These are phyloP conservation scores for Fusarium lateritium DNA, from an alignment of 2,329 filamentous ascomycete genomes.

Conservation along the genomic window DNA sequence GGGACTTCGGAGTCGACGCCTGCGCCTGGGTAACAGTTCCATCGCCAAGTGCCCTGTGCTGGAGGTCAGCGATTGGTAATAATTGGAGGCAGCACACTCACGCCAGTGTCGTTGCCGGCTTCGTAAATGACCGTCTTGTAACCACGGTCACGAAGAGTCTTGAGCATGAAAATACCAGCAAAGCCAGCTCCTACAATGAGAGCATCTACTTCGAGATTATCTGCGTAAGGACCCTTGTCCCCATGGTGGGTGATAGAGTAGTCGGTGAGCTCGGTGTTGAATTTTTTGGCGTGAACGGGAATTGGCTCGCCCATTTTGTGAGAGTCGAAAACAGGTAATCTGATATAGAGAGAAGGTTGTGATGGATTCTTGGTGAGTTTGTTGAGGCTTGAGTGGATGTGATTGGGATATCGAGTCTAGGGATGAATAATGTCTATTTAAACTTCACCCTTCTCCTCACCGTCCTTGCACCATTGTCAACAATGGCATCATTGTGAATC, in stretches of 20 bases:
- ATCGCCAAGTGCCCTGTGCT: constrained; percentile 58
- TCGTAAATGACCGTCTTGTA: constrained; percentile 66
- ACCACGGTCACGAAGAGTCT: constrained; percentile 66
- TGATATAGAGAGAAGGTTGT: neutral
- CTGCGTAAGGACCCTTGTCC: constrained; percentile 58
- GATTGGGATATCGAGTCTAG: neutral
- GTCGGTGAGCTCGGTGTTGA: constrained; percentile 59
- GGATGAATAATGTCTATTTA: constrained; percentile 17
- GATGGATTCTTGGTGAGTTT: neutral
- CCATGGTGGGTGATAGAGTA: constrained; percentile 52
- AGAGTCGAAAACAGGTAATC: neutral
- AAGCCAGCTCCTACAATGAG: constrained; percentile 64
- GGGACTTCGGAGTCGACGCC: constrained; percentile 68
- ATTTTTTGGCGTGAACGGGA: constrained; percentile 52
- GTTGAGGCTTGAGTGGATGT: neutral
- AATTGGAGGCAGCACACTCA: neutral
- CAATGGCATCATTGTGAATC: neutral
- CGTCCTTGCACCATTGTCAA: neutral
- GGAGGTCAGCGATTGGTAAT: neutral
- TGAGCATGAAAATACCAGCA: constrained; percentile 66
- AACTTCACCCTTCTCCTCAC: neutral
- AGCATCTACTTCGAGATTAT: constrained; percentile 61
- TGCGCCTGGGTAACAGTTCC: constrained; percentile 70
- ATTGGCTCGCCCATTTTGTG: constrained; percentile 45
- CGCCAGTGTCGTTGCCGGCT: constrained; percentile 65